phyloP scores from a whole-genome alignment of 352 stramenopile species.

The Thalassiosira delicatula region DNA sequence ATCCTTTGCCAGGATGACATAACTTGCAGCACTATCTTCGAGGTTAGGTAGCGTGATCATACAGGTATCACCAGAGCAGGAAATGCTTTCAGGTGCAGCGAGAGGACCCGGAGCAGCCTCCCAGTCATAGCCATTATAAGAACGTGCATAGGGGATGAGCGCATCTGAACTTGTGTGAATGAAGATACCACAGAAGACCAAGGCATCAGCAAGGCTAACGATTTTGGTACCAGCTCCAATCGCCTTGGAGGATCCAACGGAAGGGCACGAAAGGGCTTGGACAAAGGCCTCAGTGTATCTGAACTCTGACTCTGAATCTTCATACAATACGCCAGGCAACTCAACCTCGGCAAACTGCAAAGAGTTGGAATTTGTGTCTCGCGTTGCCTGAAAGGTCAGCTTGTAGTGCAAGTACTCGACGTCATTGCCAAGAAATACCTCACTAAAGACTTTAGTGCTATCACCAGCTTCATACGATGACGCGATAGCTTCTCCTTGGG shows the following conservation, averaged over 20 bases:
- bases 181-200: slow-evolving; percentile 62
- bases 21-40: slow-evolving; percentile 41
- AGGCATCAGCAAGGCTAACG: neutral
- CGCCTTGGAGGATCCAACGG: slow-evolving; percentile 3
- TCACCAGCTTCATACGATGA: slow-evolving; percentile 26
- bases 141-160: slow-evolving; percentile 72
- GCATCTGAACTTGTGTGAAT: slow-evolving; percentile 31
- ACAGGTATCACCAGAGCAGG: slow-evolving; percentile 1
- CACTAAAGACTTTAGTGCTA: neutral
- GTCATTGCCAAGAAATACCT: neutral
- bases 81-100: slow-evolving; percentile 35
- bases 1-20: slow-evolving; percentile 61
- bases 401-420: slow-evolving; percentile 24
- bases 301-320: neutral
- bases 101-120: slow-evolving; percentile 58
- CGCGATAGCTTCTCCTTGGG: neutral
- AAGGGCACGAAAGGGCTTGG: slow-evolving; percentile 12
- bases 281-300: slow-evolving; percentile 26
- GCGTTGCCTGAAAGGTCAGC: slow-evolving; percentile 5
- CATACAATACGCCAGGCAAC: neutral
- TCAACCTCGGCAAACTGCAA: neutral
- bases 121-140: slow-evolving; percentile 72
- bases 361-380: neutral
- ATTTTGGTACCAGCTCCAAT: slow-evolving; percentile 19
- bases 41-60: slow-evolving; percentile 26